Evolutionary conservation across 192 early-diverging fungal species (phyloP).

Genomic region (Rhizophagus sp.): DNA sequence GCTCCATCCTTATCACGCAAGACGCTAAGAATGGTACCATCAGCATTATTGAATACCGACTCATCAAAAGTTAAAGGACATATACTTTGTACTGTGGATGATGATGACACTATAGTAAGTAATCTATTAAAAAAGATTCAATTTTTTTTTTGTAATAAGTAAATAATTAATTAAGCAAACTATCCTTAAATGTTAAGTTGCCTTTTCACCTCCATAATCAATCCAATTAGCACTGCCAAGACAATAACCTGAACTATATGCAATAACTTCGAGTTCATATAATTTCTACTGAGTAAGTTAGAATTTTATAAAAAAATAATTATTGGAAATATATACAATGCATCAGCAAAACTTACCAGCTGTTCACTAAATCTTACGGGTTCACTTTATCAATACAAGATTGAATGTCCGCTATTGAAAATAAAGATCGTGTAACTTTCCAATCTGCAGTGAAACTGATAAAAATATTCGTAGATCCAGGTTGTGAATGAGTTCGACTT

Average conservation of each 20-base stretch:
- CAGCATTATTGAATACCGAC: conserved; percentile 44
- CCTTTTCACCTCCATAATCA: conserved; percentile 61
- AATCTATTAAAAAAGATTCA: conserved; percentile 29
- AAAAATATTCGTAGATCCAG: not conserved
- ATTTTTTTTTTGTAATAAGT: not conserved
- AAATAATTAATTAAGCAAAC: not conserved
- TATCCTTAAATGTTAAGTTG: conserved; percentile 12
- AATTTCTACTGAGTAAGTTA: conserved; percentile 34
- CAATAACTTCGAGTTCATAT: conserved; percentile 45
- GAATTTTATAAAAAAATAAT: conserved; percentile 16
- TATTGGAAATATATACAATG: not conserved
- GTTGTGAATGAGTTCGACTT: not conserved
- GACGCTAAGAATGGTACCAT: conserved; percentile 45
- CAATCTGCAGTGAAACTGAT: not conserved
- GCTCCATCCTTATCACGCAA: conserved; percentile 34
- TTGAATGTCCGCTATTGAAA: conserved; percentile 47
- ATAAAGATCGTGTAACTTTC: conserved; percentile 27
- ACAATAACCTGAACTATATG: conserved; percentile 75
- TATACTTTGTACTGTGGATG: conserved; percentile 42
- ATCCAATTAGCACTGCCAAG: conserved; percentile 77
- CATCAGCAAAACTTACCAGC: conserved; percentile 37
- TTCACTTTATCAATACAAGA: conserved; percentile 62
- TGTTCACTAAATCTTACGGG: conserved; percentile 57
- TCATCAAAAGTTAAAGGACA: conserved; percentile 54
- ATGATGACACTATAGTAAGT: conserved; percentile 47